phyloP scores from a whole-genome alignment of 305 asterid genomes.

The Fraxinus floribunda region DNA sequence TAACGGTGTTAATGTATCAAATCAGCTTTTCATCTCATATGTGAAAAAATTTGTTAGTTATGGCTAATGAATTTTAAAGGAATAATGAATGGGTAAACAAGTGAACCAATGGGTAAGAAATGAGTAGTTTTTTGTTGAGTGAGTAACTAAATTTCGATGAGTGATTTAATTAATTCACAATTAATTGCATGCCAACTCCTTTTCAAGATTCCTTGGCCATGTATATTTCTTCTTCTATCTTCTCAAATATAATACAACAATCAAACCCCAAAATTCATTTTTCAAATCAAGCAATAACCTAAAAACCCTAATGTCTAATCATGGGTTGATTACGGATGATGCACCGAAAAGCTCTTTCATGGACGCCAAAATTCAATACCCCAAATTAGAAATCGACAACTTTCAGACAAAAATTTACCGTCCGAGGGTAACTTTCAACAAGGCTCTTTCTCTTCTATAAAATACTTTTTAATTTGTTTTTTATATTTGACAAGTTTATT shows the following conservation, averaged over 20 bases:
- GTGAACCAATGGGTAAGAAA: neutral
- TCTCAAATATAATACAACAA: neutral
- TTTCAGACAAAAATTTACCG: constrained; percentile 15
- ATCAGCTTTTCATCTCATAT: too few relatives aligned
- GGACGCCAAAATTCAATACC: constrained; percentile 23
- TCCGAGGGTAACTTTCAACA: constrained; percentile 30
- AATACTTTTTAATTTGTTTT: neutral
- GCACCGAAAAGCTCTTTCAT: neutral
- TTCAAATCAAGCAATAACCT: neutral
- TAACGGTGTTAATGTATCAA: neutral
- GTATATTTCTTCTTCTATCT: neutral
- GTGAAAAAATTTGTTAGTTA: neutral
- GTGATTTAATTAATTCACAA: neutral
- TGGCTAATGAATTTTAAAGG: too few relatives aligned
- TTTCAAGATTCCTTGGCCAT: constrained; percentile 13
- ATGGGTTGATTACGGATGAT: constrained; percentile 27
- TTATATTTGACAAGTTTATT: neutral
- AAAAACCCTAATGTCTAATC: constrained; percentile 28
- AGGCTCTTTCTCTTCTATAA: neutral
- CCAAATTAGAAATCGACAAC: constrained; percentile 23
- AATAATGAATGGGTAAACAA: neutral
- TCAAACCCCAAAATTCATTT: neutral
- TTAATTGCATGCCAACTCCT: neutral
- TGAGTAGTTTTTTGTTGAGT: neutral
- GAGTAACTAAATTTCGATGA: neutral